A percentile compares a stretch with the other conserved stretches of the same genome.
Evolutionary conservation across 306 rosid species (phyloP).

Genomic region (Echinosophora koreensis): DNA sequence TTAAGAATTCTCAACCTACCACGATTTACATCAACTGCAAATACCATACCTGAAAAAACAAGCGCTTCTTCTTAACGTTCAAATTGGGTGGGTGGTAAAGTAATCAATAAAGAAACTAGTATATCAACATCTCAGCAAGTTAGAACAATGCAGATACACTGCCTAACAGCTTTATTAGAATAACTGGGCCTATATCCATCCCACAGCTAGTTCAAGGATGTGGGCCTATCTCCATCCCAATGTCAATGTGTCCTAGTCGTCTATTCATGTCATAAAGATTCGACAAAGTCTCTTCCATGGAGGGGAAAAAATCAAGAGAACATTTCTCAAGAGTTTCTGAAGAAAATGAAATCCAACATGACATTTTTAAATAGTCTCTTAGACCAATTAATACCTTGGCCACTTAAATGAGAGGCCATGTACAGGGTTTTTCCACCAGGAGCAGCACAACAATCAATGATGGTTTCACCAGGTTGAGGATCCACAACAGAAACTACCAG

Average conservation of each 20-base stretch:
- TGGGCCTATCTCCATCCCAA: too few relatives aligned
- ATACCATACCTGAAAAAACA: slow-evolving; percentile 69
- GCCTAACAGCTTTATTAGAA: background rate
- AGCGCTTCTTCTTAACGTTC: slow-evolving; percentile 19
- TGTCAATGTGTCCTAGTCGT: too few relatives aligned
- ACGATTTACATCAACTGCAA: slow-evolving; percentile 74
- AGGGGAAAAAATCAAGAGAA: background rate
- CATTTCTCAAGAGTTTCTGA: background rate
- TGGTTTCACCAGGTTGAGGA: slow-evolving; percentile 82
- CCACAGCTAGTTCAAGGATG: background rate
- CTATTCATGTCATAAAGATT: too few relatives aligned
- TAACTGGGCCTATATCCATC: background rate
- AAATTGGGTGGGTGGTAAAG: background rate
- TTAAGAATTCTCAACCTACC: slow-evolving; percentile 87
- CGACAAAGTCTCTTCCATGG: too few relatives aligned
- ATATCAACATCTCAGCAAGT: slow-evolving; percentile 16
- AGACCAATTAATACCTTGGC: slow-evolving; percentile 67
- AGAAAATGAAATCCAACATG: slow-evolving; percentile 20
- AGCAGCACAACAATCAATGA: slow-evolving; percentile 93
- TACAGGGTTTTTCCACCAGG: slow-evolving; percentile 92
- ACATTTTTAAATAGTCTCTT: background rate
- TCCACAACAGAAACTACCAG: slow-evolving; percentile 75
- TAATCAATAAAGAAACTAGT: slow-evolving; percentile 4
- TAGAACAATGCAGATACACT: slow-evolving; percentile 20
- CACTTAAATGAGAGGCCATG: slow-evolving; percentile 81